Percentiles rank a stretch among this genome's conserved stretches.
These are phyloP conservation scores for Lachnellula willkommii DNA, from an alignment of 2,329 filamentous ascomycete genomes.

Conservation along the genomic window DNA sequence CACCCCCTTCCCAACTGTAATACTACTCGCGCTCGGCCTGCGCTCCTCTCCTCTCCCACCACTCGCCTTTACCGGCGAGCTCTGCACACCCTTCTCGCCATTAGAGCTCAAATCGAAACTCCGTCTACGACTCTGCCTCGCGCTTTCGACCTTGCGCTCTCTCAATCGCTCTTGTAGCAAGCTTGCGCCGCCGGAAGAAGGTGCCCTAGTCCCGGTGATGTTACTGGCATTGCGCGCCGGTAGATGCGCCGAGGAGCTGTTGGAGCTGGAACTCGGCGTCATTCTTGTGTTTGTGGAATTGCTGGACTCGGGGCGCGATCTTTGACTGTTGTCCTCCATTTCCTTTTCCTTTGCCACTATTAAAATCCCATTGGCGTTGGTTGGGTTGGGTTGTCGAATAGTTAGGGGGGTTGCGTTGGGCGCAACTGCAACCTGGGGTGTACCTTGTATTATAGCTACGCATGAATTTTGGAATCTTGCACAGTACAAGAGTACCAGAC, in stretches of 20 bases:
- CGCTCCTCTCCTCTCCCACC: constrained; percentile 20
- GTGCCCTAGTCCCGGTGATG: background rate
- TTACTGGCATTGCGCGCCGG: constrained; percentile 5
- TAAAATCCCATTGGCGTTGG: background rate
- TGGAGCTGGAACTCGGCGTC: constrained; percentile 16
- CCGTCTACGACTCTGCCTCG: constrained; percentile 18
- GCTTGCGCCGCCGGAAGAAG: constrained; percentile 19
- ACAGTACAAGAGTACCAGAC: too few relatives aligned
- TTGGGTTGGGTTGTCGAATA: background rate
- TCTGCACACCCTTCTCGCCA: constrained; percentile 22
- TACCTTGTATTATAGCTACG: too few relatives aligned
- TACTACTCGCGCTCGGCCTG: constrained; percentile 27
- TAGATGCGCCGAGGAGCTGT: constrained; percentile 15
- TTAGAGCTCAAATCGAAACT: constrained; percentile 20
- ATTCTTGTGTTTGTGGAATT: constrained; percentile 25
- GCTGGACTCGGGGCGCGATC: constrained; percentile 19
- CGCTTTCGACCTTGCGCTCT: constrained; percentile 31
- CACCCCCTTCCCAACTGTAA: constrained; percentile 35
- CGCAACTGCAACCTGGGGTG: too few relatives aligned
- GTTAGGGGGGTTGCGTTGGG: too few relatives aligned
- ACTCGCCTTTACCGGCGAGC: constrained; percentile 26
- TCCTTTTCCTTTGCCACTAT: too few relatives aligned
- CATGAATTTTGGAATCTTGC: too few relatives aligned
- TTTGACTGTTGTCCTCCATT: constrained; percentile 20
- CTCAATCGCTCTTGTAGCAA: constrained; percentile 32